A percentile compares a stretch with the other conserved stretches of the same genome.
Conservation (phyloP, 164 flowering plant species). For the Saururus chinensis region DNA sequence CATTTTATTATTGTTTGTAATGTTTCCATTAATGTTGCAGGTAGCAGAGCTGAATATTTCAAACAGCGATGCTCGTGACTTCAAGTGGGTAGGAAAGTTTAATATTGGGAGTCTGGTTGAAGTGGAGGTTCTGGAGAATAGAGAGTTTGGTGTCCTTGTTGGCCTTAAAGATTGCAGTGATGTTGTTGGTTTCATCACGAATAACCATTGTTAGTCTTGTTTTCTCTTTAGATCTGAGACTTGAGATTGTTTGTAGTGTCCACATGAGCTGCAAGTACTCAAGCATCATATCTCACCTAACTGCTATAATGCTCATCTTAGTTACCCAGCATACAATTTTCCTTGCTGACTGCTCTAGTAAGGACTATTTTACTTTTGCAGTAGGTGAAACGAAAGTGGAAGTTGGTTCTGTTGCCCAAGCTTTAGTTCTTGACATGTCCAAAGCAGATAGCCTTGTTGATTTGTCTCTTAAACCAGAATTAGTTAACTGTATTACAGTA, state of each 20-base stretch:
- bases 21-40: conserved; percentile 21
- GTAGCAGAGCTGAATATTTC: conserved; percentile 50
- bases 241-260: neutral
- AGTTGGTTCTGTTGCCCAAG: conserved; percentile 46
- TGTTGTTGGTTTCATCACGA: conserved; percentile 70
- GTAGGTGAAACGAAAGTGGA: conserved; percentile 45
- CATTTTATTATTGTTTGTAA: no score
- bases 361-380: conserved; percentile 19
- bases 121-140: conserved; percentile 55
- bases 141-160: conserved; percentile 72
- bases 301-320: neutral
- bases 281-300: neutral
- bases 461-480: conserved; percentile 67
- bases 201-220: conserved; percentile 53
- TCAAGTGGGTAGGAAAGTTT: conserved; percentile 50
- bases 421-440: conserved; percentile 75
- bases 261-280: neutral
- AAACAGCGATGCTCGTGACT: conserved; percentile 23
- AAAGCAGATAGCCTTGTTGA: conserved; percentile 69
- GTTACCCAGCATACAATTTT: neutral
- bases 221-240: neutral
- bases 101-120: conserved; percentile 45
- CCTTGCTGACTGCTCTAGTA: neutral
- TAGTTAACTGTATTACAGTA: conserved; percentile 22
- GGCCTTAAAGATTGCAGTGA: conserved; percentile 49